Percentiles rank a stretch among this genome's conserved stretches.
Conservation (phyloP, 805 yeast species). For the Cyberlindnera mrakii region DNA sequence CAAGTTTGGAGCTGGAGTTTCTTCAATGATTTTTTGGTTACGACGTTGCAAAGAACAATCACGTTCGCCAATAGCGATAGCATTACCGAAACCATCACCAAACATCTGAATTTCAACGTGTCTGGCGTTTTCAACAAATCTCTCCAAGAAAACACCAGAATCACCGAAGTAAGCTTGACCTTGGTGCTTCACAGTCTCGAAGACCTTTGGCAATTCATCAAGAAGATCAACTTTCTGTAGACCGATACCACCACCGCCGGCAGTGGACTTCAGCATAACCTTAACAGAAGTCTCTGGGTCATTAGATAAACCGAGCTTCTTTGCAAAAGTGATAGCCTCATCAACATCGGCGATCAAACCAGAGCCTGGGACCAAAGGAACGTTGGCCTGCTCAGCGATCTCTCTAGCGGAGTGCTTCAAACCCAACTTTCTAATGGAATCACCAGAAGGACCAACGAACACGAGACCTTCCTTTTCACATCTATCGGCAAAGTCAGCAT, state of each 20-base stretch:
- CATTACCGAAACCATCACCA: constrained; percentile 93
- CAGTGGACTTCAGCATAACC: constrained; percentile 94
- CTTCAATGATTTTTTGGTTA: constrained; percentile 94
- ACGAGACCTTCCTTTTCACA: constrained; percentile 78
- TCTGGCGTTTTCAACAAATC: constrained; percentile 91
- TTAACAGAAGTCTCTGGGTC: constrained; percentile 54
- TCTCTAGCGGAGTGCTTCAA: constrained; percentile 95
- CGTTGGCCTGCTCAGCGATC: constrained; percentile 86
- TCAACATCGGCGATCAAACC: constrained; percentile 65
- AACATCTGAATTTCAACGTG: constrained; percentile 96
- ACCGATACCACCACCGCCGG: constrained; percentile 99
- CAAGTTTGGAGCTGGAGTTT: constrained; percentile 94
- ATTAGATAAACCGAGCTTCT: constrained; percentile 42
- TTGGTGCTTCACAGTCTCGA: constrained; percentile 88
- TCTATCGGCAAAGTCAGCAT: constrained; percentile 91
- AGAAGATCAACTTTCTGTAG: constrained; percentile 85
- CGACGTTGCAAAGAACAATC: constrained; percentile 97
- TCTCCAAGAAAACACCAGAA: constrained; percentile 89
- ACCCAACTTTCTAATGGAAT: constrained; percentile 85
- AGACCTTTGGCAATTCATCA: constrained; percentile 76
- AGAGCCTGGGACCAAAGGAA: constrained; percentile 97
- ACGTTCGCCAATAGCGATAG: constrained; percentile 93
- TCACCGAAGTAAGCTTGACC: constrained; percentile 93
- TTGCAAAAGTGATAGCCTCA: constrained; percentile 76
- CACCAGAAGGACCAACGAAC: constrained; percentile 96